phyloP scores from a whole-genome alignment of 2,329 filamentous ascomycete genomes.

The Penicillium paneum region DNA sequence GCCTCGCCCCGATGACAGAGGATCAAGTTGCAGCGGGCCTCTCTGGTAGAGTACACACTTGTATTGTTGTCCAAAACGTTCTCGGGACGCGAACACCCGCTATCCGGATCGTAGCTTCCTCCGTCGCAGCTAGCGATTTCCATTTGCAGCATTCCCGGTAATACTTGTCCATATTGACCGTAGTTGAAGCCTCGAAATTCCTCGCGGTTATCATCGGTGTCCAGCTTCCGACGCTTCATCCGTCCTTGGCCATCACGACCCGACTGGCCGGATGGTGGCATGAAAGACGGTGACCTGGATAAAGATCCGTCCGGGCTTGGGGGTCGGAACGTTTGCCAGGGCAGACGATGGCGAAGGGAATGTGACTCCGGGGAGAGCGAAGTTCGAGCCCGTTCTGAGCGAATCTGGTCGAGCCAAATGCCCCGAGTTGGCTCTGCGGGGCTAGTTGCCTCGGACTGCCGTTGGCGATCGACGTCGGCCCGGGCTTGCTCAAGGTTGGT shows the following conservation, averaged over 20 bases:
- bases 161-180: slow-evolving; percentile 81
- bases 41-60: slow-evolving; percentile 86
- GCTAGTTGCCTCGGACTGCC: slow-evolving; percentile 11
- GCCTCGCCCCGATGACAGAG: slow-evolving; percentile 76
- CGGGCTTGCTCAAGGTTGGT: slow-evolving; percentile 27
- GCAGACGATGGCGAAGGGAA: not conserved
- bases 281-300: slow-evolving; percentile 23
- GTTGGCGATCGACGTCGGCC: slow-evolving; percentile 25
- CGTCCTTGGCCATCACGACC: slow-evolving; percentile 44
- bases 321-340: slow-evolving; percentile 19
- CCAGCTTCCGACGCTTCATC: slow-evolving; percentile 67
- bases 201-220: slow-evolving; percentile 56
- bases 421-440: slow-evolving; percentile 13
- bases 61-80: slow-evolving; percentile 80
- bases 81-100: slow-evolving; percentile 62
- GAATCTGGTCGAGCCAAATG: slow-evolving; percentile 12
- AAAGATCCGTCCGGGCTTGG: slow-evolving; percentile 20
- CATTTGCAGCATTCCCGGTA: slow-evolving; percentile 76
- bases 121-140: slow-evolving; percentile 88
- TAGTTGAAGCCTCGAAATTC: slow-evolving; percentile 65
- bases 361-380: slow-evolving; percentile 10
- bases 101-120: slow-evolving; percentile 59
- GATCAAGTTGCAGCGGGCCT: slow-evolving; percentile 82
- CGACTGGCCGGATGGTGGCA: slow-evolving; percentile 24
- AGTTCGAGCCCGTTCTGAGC: slow-evolving; percentile 13